Evolutionary conservation across 768 basidiomycete species (phyloP), one percentile per base, ranked within the genome.

Genomic region (Daedaleopsis sinensis): DNA sequence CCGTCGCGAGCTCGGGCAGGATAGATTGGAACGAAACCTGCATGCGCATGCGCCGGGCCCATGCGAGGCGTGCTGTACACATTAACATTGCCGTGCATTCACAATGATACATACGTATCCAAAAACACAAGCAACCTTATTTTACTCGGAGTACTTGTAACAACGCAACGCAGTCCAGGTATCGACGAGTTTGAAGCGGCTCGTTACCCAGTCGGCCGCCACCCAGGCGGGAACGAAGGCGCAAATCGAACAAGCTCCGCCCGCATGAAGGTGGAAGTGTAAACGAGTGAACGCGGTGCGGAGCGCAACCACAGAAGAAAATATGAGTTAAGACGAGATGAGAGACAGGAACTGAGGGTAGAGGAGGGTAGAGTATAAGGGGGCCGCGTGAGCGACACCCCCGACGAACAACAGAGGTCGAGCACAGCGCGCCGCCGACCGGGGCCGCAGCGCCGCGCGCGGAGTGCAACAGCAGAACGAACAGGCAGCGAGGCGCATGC

Each of bases 101-200:
- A 32, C 27, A 32, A 7, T n/a, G n/a, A n/a, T 32, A 32, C 27
- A 32, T 32, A 43, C 11, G 27, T 43, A n/a, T 4, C 15, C 12
- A 43, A 15, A 10, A n/a, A 43, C 42, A 43, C 42, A 43, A n/a
- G 27, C 27, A 32, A 32, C 7, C 27, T 32, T 7, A 32, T 32
- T 32, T 10, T 4, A n/a, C 4, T 15, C 10, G 42, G 11, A n/a
- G 12, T n/a, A n/a, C 4, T n/a, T 3, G 42, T n/a, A n/a, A n/a
- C 42, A n/a, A n/a, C 42, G n/a, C n/a, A n/a, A n/a, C 15, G 42
- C 42, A 32, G 5, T 18, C 51, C 32, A 58, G 61, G 61, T 62
- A 62, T 62, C 61, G 57, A 62, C 61, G 61, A 62, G 61, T 58
- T 62, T 62, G 61, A 46, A 58, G 57, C 61, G 61, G 61, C 61